Percentiles rank a stretch among this genome's conserved stretches.
These are phyloP conservation scores for Tulasnella sp. DNA, from an alignment of 768 basidiomycete genomes.

Conservation along the genomic window DNA sequence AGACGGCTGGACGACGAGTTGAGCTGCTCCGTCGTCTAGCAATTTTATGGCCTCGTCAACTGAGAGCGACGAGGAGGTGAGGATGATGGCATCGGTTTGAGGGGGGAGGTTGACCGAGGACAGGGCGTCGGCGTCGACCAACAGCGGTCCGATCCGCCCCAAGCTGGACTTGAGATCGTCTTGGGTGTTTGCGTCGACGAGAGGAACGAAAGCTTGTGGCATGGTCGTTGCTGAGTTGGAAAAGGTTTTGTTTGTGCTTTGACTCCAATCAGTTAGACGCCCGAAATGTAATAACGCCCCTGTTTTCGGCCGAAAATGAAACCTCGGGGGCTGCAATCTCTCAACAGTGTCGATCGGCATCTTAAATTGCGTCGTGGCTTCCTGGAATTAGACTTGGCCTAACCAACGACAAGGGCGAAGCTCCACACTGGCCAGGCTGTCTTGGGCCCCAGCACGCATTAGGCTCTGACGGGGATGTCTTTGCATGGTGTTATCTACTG, in stretches of 20 bases:
- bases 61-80: conserved; percentile 50
- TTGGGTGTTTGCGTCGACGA: conserved; percentile 51
- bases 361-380: no score
- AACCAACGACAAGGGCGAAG: no score
- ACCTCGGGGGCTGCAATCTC: no score
- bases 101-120: conserved; percentile 39
- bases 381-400: no score
- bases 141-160: conserved; percentile 71
- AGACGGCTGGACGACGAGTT: conserved; percentile 69
- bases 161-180: conserved; percentile 55
- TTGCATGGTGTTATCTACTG: no score
- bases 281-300: not conserved
- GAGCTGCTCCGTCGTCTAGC: conserved; percentile 77
- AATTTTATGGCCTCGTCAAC: conserved; percentile 56
- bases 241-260: not conserved
- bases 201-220: conserved; percentile 48
- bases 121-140: conserved; percentile 45
- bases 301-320: not conserved
- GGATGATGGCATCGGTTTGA: conserved; percentile 51
- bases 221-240: not conserved
- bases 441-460: no score
- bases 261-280: not conserved
- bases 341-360: not conserved
- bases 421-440: no score
- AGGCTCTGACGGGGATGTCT: no score